phyloP scores from a whole-genome alignment of 2,329 filamentous ascomycete species.

The Cladosporium sphaerospermum region DNA sequence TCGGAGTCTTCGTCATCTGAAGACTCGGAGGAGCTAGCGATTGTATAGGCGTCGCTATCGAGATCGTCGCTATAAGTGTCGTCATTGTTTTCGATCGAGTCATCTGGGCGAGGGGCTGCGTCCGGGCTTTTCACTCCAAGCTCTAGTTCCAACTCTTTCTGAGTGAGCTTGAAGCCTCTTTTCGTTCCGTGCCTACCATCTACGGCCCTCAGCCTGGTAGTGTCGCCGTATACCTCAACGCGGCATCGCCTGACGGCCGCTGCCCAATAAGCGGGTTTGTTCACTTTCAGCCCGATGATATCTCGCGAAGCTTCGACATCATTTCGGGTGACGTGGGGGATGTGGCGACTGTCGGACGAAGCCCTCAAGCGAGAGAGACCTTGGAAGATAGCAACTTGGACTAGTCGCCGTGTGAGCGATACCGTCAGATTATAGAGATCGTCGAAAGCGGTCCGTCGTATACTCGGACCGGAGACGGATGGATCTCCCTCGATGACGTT shows the following conservation, averaged over 20 bases:
- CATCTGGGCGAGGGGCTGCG: background rate
- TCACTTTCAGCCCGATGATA: conserved; percentile 45
- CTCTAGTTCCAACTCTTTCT: conserved; percentile 39
- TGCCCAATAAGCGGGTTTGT: conserved; percentile 47
- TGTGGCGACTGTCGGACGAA: conserved; percentile 26
- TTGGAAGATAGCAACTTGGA: conserved; percentile 64
- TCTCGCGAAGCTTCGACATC: conserved; percentile 52
- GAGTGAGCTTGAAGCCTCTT: conserved; percentile 23
- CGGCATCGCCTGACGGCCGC: conserved; percentile 46
- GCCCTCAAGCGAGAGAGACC: conserved; percentile 62
- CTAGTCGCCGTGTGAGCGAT: conserved; percentile 62
- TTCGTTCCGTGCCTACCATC: conserved; percentile 24
- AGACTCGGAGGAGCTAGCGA: conserved; percentile 13
- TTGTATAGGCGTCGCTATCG: conserved; percentile 20
- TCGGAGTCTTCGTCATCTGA: background rate
- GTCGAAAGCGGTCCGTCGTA: conserved; percentile 68
- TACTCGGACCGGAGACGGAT: conserved; percentile 52
- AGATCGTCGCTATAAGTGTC: conserved; percentile 30
- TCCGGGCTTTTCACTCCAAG: conserved; percentile 20
- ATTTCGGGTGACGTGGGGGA: conserved; percentile 23
- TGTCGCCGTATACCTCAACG: conserved; percentile 41
- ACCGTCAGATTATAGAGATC: conserved; percentile 66
- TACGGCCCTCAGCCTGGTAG: conserved; percentile 19
- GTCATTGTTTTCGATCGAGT: conserved; percentile 33
- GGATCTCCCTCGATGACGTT: conserved; percentile 42